Percentiles rank a stretch among this genome's conserved stretches.
phyloP scores from a whole-genome alignment of 495 filamentous ascomycete genomes.

The Penicillium salamii region DNA sequence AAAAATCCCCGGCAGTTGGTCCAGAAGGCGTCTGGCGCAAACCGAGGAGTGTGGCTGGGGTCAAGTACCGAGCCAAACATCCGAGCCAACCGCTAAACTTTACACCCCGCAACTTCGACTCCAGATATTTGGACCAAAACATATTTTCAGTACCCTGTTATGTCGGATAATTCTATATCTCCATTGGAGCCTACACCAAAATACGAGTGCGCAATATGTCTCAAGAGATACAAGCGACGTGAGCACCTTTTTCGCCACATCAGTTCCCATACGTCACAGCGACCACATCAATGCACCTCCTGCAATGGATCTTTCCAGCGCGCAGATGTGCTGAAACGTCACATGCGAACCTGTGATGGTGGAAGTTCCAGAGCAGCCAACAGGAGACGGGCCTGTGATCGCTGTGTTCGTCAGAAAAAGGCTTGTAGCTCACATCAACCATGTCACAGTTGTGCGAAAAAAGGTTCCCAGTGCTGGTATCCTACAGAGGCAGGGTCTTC shows the following conservation, averaged over 20 bases:
- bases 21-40: no score
- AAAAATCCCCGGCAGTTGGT: background rate
- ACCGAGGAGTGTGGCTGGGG: background rate
- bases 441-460: slow-evolving; percentile 15
- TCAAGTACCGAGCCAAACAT: background rate
- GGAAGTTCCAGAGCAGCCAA: slow-evolving; percentile 4
- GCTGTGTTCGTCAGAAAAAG: slow-evolving; percentile 25
- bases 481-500: background rate
- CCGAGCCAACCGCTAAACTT: background rate
- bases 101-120: background rate
- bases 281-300: slow-evolving; percentile 14
- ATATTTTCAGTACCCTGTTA: background rate
- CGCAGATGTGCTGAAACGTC: slow-evolving; percentile 19
- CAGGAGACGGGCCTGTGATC: slow-evolving; percentile 19
- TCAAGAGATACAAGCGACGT: slow-evolving; percentile 18
- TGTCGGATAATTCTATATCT: background rate
- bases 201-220: slow-evolving; percentile 18
- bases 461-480: slow-evolving; percentile 14
- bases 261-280: slow-evolving; percentile 18
- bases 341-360: slow-evolving; percentile 14
- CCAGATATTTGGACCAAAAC: background rate
- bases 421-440: slow-evolving; percentile 21
- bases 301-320: slow-evolving; percentile 19
- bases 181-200: background rate
- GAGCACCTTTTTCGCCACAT: slow-evolving; percentile 20